Percentiles rank a stretch among this genome's conserved stretches.
These are phyloP conservation scores for Plenodomus tracheiphilus DNA, from an alignment of 2,329 filamentous ascomycete species.

Conservation along the genomic window DNA sequence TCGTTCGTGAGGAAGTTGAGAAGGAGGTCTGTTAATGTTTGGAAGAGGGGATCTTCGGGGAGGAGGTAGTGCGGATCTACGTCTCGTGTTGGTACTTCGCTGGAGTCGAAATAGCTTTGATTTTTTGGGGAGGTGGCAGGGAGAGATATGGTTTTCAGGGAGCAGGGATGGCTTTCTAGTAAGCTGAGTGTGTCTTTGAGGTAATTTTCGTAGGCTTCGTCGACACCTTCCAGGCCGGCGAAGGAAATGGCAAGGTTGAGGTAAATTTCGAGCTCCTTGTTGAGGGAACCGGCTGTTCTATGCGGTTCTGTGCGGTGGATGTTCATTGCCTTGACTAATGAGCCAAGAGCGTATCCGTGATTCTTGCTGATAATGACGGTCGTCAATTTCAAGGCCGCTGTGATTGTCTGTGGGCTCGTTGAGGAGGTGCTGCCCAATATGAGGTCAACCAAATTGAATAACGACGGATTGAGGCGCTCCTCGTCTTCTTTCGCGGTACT, in stretches of 20 bases:
- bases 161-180: constrained; percentile 75
- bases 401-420: constrained; percentile 82
- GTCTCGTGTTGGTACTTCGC: constrained; percentile 60
- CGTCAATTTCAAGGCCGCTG: constrained; percentile 84
- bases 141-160: constrained; percentile 67
- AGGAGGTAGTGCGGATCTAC: constrained; percentile 62
- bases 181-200: constrained; percentile 71
- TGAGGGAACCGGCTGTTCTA: constrained; percentile 73
- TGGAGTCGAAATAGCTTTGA: constrained; percentile 49
- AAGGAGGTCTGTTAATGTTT: constrained; percentile 61
- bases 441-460: constrained; percentile 93
- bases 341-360: constrained; percentile 80
- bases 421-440: constrained; percentile 84
- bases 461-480: constrained; percentile 75
- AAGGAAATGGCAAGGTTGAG: constrained; percentile 69
- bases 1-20: constrained; percentile 86
- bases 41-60: constrained; percentile 62
- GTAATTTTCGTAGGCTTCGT: constrained; percentile 72
- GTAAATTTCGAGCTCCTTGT: constrained; percentile 73
- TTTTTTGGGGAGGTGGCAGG: constrained; percentile 62
- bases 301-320: constrained; percentile 58
- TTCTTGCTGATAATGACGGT: constrained; percentile 86
- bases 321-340: constrained; percentile 70
- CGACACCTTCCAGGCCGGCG: constrained; percentile 69
- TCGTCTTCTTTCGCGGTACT: constrained; percentile 76